phyloP scores from a whole-genome alignment of 345 rosid species.

The Viola odorata region DNA sequence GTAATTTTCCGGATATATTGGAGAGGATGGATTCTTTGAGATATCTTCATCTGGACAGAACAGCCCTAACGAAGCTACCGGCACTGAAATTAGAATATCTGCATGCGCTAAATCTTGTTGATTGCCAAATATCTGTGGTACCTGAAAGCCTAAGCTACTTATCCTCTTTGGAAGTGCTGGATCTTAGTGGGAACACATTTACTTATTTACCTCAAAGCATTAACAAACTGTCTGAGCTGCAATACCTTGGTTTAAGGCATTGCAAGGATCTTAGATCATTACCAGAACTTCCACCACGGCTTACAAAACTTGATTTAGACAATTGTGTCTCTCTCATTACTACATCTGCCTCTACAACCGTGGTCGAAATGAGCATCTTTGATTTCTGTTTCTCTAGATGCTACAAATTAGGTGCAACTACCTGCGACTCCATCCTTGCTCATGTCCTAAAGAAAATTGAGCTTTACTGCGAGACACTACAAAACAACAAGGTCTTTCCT shows the following conservation, averaged over 20 bases:
- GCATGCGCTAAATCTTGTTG: not conserved
- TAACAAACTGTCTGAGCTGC: constrained; percentile 5
- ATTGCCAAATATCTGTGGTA: not conserved
- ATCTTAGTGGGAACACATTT: not conserved
- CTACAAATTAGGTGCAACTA: too few species aligned
- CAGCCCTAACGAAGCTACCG: not conserved
- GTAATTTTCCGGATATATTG: not conserved
- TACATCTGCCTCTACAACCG: too few species aligned
- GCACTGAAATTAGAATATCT: not conserved
- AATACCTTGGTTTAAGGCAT: constrained; percentile 1
- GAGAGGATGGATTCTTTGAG: not conserved
- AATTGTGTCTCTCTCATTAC: too few species aligned
- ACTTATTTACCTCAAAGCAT: constrained; percentile 14
- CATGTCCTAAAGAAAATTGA: too few species aligned
- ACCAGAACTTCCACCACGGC: constrained; percentile 18
- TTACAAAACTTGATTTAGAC: too few species aligned
- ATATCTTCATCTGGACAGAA: too few species aligned
- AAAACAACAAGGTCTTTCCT: too few species aligned
- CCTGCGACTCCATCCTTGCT: too few species aligned
- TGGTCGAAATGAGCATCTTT: too few species aligned
- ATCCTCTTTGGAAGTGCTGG: not conserved
- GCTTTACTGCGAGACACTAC: too few species aligned
- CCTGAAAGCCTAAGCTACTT: not conserved
- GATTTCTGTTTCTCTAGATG: too few species aligned
- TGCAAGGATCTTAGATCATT: constrained; percentile 6